phyloP scores from a whole-genome alignment of 1,139 yeast species.

The Torulaspora globosa region DNA sequence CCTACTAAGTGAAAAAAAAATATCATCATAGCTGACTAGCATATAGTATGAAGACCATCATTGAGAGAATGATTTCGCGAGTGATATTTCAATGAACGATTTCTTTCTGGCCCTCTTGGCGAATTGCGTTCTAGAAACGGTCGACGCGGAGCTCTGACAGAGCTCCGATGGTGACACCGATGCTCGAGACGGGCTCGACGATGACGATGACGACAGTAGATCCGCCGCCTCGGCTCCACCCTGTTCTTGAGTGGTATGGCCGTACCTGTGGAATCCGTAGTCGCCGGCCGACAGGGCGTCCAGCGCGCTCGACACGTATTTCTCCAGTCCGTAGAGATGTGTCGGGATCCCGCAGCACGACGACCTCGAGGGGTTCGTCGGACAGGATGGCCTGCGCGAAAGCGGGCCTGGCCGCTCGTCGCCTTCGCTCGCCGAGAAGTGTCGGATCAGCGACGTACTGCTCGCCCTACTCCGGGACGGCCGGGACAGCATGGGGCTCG shows the following conservation, averaged over 20 bases:
- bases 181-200: conserved; percentile 1
- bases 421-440: conserved; percentile 5
- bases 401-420: too few relatives aligned
- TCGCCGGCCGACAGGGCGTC: conserved; percentile 25
- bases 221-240: too few relatives aligned
- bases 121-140: background rate
- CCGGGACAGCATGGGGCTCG: background rate
- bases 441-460: conserved; percentile 20
- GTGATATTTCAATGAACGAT: conserved; percentile 29
- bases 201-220: background rate
- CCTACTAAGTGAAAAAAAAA: too few relatives aligned
- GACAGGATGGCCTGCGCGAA: background rate
- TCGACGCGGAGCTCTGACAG: background rate
- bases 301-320: conserved; percentile 30
- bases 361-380: conserved; percentile 4
- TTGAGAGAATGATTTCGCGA: conserved; percentile 26
- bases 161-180: conserved; percentile 1
- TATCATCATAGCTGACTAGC: background rate
- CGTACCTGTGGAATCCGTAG: background rate
- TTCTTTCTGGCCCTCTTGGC: conserved; percentile 15
- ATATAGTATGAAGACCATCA: background rate
- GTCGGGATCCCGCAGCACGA: conserved; percentile 32
- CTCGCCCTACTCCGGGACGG: conserved; percentile 17
- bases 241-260: too few relatives aligned
- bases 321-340: conserved; percentile 32